A percentile compares a stretch with the other conserved stretches of the same genome.
phyloP scores from a whole-genome alignment of 306 rosid genomes.

The Lathyrus oleraceus region DNA sequence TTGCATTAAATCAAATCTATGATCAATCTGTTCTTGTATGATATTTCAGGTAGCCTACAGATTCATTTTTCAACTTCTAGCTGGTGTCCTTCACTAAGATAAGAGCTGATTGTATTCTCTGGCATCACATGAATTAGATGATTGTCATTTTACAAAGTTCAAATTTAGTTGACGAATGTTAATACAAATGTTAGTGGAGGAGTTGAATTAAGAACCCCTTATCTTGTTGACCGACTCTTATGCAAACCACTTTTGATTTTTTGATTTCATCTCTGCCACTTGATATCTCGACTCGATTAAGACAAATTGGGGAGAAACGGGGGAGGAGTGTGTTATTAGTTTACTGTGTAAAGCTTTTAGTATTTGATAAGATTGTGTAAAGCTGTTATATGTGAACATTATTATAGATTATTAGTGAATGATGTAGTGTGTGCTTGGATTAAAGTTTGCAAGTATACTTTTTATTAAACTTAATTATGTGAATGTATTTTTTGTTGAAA shows the following conservation, averaged over 20 bases:
- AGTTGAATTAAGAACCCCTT: no score
- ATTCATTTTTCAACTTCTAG: background rate
- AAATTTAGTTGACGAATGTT: background rate
- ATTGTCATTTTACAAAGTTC: background rate
- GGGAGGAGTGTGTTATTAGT: background rate
- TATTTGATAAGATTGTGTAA: no score
- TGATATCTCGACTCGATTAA: background rate
- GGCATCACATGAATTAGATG: constrained; percentile 2
- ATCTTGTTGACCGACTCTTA: no score
- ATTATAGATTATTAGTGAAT: background rate
- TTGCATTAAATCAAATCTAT: constrained; percentile 19
- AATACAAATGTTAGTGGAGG: no score
- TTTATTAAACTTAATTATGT: background rate
- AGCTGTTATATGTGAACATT: background rate
- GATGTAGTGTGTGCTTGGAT: background rate
- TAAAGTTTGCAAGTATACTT: background rate
- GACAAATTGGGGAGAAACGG: background rate
- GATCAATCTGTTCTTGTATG: constrained; percentile 6
- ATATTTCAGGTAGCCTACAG: constrained; percentile 1
- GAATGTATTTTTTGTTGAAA: background rate
- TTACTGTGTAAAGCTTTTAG: no score
- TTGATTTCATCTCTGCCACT: background rate
- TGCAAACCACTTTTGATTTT: no score
- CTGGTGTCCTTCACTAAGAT: background rate
- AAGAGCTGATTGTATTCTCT: background rate